A percentile compares a stretch with the other conserved stretches of the same genome.
These are phyloP conservation scores for Aspergillus bridgeri DNA, from an alignment of 495 filamentous ascomycete species.

Conservation along the genomic window DNA sequence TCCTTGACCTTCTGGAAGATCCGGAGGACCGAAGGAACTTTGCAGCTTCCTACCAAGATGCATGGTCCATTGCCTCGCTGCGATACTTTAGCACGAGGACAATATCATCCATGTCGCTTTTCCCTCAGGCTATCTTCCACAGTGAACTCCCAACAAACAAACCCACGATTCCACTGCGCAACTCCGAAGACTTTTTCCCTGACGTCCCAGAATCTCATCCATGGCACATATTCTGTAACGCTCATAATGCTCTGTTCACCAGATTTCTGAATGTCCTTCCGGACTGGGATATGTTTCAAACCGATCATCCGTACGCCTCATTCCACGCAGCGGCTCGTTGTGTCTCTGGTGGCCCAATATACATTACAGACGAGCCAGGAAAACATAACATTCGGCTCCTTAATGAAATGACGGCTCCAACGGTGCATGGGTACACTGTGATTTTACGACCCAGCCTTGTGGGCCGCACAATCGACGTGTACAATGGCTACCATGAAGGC, in stretches of 20 bases:
- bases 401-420: conserved; percentile 69
- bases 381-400: conserved; percentile 73
- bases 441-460: conserved; percentile 71
- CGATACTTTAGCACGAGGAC: conserved; percentile 71
- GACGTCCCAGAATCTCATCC: conserved; percentile 71
- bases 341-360: conserved; percentile 86
- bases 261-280: conserved; percentile 69
- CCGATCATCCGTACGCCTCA: conserved; percentile 66
- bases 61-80: conserved; percentile 75
- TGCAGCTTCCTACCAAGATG: conserved; percentile 74
- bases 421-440: conserved; percentile 63
- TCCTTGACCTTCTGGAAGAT: conserved; percentile 69
- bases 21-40: conserved; percentile 65
- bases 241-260: conserved; percentile 84
- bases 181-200: conserved; percentile 94
- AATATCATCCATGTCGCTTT: conserved; percentile 91
- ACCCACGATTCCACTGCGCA: conserved; percentile 68
- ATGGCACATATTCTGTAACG: conserved; percentile 94
- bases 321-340: conserved; percentile 91
- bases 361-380: conserved; percentile 86
- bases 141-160: conserved; percentile 72
- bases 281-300: conserved; percentile 99
- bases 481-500: conserved; percentile 68
- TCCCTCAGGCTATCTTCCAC: conserved; percentile 79
- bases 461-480: conserved; percentile 67